Evolutionary conservation across 495 filamentous ascomycete genomes (phyloP), one percentile per base, ranked within the genome.

Genomic region (Cenococcum geophilum): DNA sequence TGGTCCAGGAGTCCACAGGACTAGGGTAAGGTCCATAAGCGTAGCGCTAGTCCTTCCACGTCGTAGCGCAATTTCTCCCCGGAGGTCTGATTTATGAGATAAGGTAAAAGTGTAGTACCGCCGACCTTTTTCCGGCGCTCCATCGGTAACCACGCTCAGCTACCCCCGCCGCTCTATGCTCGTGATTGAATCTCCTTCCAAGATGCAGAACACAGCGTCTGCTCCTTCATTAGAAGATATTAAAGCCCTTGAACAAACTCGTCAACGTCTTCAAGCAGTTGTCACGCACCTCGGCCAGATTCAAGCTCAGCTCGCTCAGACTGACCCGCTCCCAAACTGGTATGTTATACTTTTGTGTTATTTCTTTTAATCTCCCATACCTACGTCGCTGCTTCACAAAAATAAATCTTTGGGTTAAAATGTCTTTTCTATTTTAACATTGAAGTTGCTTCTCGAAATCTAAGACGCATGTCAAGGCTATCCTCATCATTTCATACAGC

Each of bases 301-400:
- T 52, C 21, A 52, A 32, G 20, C 14, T 23, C 18, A 52, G 14
- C 49, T 52, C 16, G 25, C 25, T 23, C 49, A 25, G 18, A 18
- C 21, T 25, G 49, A 52, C 5, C 18, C 49, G 11, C 49, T 52
- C 25, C 49, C 49, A 25, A 52, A 27, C 49, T 52, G 49, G 49
- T 52, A 52, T 32, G 49, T 52, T 27, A 22, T 3, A 5, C 14
- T 51, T 6, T 52, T 9, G 8, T 45, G 8, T 6, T 40, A 6
- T 40, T 14, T 8, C 36, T 40, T 40, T 40, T 40, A 40, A 40
- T 40, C 36, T 40, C 14, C 14, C 36, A 6, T 40, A n/a, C n/a
- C n/a, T n/a, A n/a, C n/a, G n/a, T n/a, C n/a, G n/a, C n/a, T n/a
- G n/a, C n/a, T n/a, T n/a, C n/a, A n/a, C n/a, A n/a, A n/a, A n/a